phyloP scores from a whole-genome alignment of 1,139 yeast species.

The Debaryomycetaceae sp. region DNA sequence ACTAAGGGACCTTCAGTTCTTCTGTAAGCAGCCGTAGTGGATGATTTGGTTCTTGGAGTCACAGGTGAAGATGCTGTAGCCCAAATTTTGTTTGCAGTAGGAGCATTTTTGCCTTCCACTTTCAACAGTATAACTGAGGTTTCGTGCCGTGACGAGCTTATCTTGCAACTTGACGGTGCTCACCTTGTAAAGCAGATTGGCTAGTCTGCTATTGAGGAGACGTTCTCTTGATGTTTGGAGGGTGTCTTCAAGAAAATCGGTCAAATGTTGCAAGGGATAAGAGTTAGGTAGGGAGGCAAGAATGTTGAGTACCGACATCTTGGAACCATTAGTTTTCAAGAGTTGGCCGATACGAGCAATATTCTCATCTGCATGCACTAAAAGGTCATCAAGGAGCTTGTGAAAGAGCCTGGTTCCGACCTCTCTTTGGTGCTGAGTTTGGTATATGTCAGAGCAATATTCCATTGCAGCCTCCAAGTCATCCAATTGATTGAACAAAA shows the following conservation, averaged over 20 bases:
- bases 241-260: constrained; percentile 45
- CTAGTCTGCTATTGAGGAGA: constrained; percentile 24
- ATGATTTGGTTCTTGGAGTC: constrained; percentile 51
- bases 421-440: constrained; percentile 25
- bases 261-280: constrained; percentile 43
- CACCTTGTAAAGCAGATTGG: constrained; percentile 34
- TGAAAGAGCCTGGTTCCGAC: constrained; percentile 40
- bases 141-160: constrained; percentile 34
- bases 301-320: constrained; percentile 51
- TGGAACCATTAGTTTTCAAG: constrained; percentile 47
- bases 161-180: constrained; percentile 32
- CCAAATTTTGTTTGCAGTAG: constrained; percentile 59
- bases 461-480: constrained; percentile 57
- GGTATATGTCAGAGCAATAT: constrained; percentile 56
- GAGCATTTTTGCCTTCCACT: constrained; percentile 46
- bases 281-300: constrained; percentile 50
- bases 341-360: constrained; percentile 40
- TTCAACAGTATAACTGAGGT: constrained; percentile 33
- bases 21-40: constrained; percentile 61
- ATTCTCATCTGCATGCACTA: constrained; percentile 29
- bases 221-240: constrained; percentile 30
- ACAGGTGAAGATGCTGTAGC: constrained; percentile 58
- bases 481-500: constrained; percentile 55
- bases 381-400: constrained; percentile 35
- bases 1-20: background rate